Evolutionary conservation across 768 basidiomycete genomes (phyloP).

Genomic region (Leccinum truebloodii): DNA sequence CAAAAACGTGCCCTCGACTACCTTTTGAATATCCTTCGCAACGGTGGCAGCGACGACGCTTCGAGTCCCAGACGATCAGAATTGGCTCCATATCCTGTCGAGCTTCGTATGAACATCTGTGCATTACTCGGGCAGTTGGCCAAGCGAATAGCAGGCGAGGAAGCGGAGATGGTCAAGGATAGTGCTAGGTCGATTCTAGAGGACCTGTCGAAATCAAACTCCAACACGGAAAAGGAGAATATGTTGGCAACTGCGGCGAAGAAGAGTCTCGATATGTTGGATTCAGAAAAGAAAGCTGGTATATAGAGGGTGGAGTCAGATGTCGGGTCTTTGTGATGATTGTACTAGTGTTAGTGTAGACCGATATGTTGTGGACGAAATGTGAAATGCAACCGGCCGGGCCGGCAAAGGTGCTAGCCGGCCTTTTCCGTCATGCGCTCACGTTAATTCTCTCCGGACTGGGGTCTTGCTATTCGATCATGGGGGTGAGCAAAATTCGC

Average conservation of each 20-base stretch:
- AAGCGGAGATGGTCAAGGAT: constrained; percentile 52
- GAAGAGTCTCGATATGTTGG: constrained; percentile 47
- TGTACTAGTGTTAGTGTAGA: constrained; percentile 2
- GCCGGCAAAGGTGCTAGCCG: constrained; percentile 3
- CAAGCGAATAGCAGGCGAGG: constrained; percentile 50
- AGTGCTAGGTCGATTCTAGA: constrained; percentile 51
- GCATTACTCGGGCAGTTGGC: constrained; percentile 67
- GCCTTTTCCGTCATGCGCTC: neutral
- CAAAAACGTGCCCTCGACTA: constrained; percentile 67
- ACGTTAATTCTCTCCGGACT: neutral
- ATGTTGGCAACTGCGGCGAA: constrained; percentile 42
- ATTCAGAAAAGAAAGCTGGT: constrained; percentile 9
- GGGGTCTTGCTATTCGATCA: constrained; percentile 14
- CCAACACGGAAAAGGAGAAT: constrained; percentile 35
- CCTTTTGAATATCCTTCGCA: constrained; percentile 62
- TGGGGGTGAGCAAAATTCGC: constrained; percentile 42
- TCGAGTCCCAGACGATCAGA: constrained; percentile 43
- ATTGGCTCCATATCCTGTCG: constrained; percentile 57
- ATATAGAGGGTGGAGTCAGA: neutral
- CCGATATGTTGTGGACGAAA: neutral
- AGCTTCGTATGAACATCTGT: constrained; percentile 77
- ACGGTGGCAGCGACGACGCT: constrained; percentile 31
- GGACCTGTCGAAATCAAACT: constrained; percentile 41
- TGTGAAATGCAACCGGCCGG: constrained; percentile 2
- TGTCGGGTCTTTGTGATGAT: neutral